Conservation (phyloP, 2,329 filamentous ascomycete genomes). For the Xylariaceae sp. region DNA sequence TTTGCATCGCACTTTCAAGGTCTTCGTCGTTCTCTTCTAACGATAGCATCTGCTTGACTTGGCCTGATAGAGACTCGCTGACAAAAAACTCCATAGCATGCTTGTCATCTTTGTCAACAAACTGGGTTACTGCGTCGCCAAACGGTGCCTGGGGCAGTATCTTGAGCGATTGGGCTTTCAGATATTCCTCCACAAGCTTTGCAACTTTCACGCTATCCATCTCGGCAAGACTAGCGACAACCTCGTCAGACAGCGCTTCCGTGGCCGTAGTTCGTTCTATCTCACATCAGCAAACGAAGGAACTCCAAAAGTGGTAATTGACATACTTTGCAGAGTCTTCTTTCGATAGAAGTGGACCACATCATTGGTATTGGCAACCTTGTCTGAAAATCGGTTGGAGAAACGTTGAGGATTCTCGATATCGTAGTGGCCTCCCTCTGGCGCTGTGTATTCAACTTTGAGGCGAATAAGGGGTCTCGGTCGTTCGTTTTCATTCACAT, state of each 20-base stretch:
- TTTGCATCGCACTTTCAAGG: conserved; percentile 75
- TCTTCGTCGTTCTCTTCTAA: conserved; percentile 73
- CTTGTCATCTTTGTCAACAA: conserved; percentile 94
- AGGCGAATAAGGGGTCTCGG: conserved; percentile 87
- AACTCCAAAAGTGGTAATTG: not conserved
- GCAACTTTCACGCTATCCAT: conserved; percentile 86
- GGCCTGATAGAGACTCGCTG: conserved; percentile 71
- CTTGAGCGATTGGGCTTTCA: conserved; percentile 88
- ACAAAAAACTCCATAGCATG: conserved; percentile 87
- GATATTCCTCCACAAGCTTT: conserved; percentile 84
- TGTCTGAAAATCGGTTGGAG: conserved; percentile 88
- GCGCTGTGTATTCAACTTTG: conserved; percentile 87
- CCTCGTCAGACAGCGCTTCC: conserved; percentile 66
- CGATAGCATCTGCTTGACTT: conserved; percentile 73
- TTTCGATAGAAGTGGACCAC: conserved; percentile 93
- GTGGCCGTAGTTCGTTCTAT: conserved; percentile 51
- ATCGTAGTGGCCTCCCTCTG: conserved; percentile 85
- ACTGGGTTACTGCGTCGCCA: conserved; percentile 89
- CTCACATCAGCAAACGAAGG: conserved; percentile 23
- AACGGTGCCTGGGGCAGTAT: conserved; percentile 93
- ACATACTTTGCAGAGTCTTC: conserved; percentile 68
- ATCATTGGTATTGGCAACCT: conserved; percentile 92
- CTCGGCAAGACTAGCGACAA: conserved; percentile 64
- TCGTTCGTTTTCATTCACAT: conserved; percentile 62
- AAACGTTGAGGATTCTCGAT: conserved; percentile 96